Evolutionary conservation across 2,329 filamentous ascomycete genomes (phyloP).

Genomic region (Aspergillus alliaceus): DNA sequence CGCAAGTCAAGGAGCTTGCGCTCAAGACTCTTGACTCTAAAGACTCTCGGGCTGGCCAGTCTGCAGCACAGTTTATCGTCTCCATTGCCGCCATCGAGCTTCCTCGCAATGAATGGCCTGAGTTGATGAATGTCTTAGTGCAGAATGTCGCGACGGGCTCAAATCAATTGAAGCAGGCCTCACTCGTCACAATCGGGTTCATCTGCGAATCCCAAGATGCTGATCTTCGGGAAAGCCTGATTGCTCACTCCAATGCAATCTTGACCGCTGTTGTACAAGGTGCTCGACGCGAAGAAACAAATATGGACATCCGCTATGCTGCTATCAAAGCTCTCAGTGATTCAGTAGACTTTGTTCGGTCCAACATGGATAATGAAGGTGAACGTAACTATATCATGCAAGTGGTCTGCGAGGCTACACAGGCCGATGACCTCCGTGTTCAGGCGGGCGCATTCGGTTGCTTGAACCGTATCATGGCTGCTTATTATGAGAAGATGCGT

Average conservation of each 20-base stretch:
- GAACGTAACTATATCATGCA: slow-evolving; percentile 99
- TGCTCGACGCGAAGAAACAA: slow-evolving; percentile 92
- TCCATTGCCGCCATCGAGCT: slow-evolving; percentile 94
- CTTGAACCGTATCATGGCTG: slow-evolving; percentile 95
- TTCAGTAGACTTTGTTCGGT: slow-evolving; percentile 94
- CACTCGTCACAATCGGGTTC: slow-evolving; percentile 93
- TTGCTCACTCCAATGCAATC: slow-evolving; percentile 93
- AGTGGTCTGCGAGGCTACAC: slow-evolving; percentile 97
- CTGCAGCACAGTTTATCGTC: slow-evolving; percentile 91
- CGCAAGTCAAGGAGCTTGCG: slow-evolving; percentile 83
- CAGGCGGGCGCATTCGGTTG: slow-evolving; percentile 96
- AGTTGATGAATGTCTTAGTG: slow-evolving; percentile 85
- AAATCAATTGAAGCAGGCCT: slow-evolving; percentile 90
- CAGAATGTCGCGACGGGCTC: slow-evolving; percentile 86
- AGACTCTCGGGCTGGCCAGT: slow-evolving; percentile 80
- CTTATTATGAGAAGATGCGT: slow-evolving; percentile 99
- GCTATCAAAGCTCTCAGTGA: slow-evolving; percentile 94
- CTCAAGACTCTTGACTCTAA: slow-evolving; percentile 79
- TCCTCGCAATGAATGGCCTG: slow-evolving; percentile 87
- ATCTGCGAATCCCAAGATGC: slow-evolving; percentile 94
- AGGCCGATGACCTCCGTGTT: slow-evolving; percentile 85
- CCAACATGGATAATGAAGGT: slow-evolving; percentile 98
- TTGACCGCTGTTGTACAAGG: slow-evolving; percentile 96
- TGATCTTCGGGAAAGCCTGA: slow-evolving; percentile 77
- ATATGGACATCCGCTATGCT: slow-evolving; percentile 83